These are phyloP conservation scores for Diaporthe helianthi DNA, from an alignment of 2,329 filamentous ascomycete species.

Conservation along the genomic window DNA sequence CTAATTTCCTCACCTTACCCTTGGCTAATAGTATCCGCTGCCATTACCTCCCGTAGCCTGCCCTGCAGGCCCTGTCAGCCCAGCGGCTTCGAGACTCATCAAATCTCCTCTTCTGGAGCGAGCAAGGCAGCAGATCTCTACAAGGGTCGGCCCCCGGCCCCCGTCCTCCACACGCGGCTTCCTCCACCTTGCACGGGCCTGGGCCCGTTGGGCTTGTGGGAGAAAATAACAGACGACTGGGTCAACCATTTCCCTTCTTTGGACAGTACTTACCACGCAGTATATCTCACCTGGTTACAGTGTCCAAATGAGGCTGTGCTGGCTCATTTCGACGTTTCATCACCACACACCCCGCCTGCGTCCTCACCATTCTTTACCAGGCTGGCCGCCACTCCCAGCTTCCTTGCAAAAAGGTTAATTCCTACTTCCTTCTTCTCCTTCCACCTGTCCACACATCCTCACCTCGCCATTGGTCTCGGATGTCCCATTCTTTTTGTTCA, in stretches of 20 bases:
- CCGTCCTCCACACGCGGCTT: conserved; percentile 29
- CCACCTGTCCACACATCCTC: conserved; percentile 23
- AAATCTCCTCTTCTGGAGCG: conserved; percentile 30
- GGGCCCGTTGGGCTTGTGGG: conserved; percentile 28
- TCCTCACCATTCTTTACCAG: conserved; percentile 48
- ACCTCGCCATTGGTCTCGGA: conserved; percentile 29
- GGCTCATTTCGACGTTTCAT: conserved; percentile 51
- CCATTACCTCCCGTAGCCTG: conserved; percentile 26
- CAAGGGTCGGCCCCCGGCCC: conserved; percentile 29
- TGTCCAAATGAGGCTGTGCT: conserved; percentile 55
- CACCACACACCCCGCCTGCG: conserved; percentile 50
- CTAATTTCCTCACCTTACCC: conserved; percentile 40
- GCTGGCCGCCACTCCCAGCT: conserved; percentile 58
- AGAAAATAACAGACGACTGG: conserved; percentile 36
- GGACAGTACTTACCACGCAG: conserved; percentile 37
- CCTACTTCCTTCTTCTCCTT: conserved; percentile 40
- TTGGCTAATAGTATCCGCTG: conserved; percentile 34
- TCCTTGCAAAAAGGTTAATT: conserved; percentile 47
- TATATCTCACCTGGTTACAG: conserved; percentile 44
- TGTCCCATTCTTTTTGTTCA: conserved; percentile 26
- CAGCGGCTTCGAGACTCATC: conserved; percentile 24
- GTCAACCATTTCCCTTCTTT: conserved; percentile 40
- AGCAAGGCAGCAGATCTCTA: conserved; percentile 30
- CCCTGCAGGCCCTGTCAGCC: conserved; percentile 24
- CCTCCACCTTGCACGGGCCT: conserved; percentile 35